Percentiles rank a stretch among this genome's conserved stretches.
phyloP scores from a whole-genome alignment of 176 grass and related monocot genomes.

The Triticum monococcum region DNA sequence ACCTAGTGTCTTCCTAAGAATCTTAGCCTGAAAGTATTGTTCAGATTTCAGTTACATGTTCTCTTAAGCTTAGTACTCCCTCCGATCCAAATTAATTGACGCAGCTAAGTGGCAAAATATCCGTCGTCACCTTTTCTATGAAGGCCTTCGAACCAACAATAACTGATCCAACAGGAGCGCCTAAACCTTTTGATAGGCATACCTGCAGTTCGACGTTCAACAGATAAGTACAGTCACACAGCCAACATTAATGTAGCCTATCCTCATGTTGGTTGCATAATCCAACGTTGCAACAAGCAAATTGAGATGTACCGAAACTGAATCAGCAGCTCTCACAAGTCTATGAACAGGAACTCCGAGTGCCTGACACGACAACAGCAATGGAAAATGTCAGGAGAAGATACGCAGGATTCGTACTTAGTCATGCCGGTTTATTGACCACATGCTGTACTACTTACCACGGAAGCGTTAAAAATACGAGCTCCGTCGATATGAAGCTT shows the following conservation, averaged over 20 bases:
- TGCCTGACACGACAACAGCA: conserved; percentile 36
- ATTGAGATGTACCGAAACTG: conserved; percentile 69
- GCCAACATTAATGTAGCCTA: not conserved
- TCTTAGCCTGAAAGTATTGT: conserved; percentile 54
- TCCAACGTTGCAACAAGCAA: not conserved
- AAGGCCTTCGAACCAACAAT: conserved; percentile 75
- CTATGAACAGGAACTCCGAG: conserved; percentile 84
- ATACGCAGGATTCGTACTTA: not conserved
- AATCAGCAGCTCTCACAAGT: conserved; percentile 85
- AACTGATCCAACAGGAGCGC: conserved; percentile 87
- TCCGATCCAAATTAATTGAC: too few species aligned
- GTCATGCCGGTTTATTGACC: not conserved
- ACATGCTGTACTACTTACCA: conserved; percentile 51
- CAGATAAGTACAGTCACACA: not conserved
- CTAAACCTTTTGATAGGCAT: conserved; percentile 92
- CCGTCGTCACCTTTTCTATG: conserved; percentile 62
- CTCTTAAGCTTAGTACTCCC: not conserved
- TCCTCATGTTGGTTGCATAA: not conserved
- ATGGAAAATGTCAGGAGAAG: not conserved
- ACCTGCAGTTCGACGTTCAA: conserved; percentile 45
- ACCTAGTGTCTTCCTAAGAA: conserved; percentile 88
- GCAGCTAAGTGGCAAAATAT: not conserved
- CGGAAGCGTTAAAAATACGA: conserved; percentile 93
- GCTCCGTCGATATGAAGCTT: conserved; percentile 98
- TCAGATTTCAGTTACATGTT: not conserved